Conservation (phyloP, 805 yeast species). For the Candida parachauliodes region DNA sequence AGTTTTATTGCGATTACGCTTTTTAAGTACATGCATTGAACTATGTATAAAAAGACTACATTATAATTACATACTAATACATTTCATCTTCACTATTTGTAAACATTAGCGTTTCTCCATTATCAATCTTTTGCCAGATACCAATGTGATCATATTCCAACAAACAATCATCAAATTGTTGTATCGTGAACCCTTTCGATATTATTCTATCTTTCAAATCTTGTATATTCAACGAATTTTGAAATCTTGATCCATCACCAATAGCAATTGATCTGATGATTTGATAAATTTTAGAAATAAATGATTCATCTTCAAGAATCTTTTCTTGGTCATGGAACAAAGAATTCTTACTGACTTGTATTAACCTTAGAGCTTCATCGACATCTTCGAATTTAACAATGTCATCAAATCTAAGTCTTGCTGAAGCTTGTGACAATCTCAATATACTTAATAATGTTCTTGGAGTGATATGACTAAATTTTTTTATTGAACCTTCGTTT, state of each 20-base stretch:
- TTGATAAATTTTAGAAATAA: conserved; percentile 66
- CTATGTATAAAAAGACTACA: no score
- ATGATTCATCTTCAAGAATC: conserved; percentile 58
- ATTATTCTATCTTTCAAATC: conserved; percentile 61
- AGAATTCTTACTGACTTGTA: conserved; percentile 83
- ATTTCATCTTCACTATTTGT: conserved; percentile 39
- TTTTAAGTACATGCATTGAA: no score
- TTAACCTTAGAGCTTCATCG: conserved; percentile 89
- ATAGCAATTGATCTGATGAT: conserved; percentile 60
- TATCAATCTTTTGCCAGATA: conserved; percentile 74
- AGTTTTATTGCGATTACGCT: no score
- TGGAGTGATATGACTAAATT: conserved; percentile 91
- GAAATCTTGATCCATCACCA: conserved; percentile 25
- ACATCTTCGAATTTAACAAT: conserved; percentile 75
- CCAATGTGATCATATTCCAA: conserved; percentile 67
- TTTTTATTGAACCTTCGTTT: conserved; percentile 69
- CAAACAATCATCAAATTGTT: conserved; percentile 72
- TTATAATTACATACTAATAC: conserved; percentile 11
- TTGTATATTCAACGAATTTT: conserved; percentile 37
- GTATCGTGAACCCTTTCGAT: conserved; percentile 79
- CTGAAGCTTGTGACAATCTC: conserved; percentile 92
- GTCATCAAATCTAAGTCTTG: conserved; percentile 79
- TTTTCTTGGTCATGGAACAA: conserved; percentile 51
- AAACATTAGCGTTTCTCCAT: conserved; percentile 61
- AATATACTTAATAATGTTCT: conserved; percentile 88